phyloP scores from a whole-genome alignment of 495 filamentous ascomycete species.

The Darksidea phi region DNA sequence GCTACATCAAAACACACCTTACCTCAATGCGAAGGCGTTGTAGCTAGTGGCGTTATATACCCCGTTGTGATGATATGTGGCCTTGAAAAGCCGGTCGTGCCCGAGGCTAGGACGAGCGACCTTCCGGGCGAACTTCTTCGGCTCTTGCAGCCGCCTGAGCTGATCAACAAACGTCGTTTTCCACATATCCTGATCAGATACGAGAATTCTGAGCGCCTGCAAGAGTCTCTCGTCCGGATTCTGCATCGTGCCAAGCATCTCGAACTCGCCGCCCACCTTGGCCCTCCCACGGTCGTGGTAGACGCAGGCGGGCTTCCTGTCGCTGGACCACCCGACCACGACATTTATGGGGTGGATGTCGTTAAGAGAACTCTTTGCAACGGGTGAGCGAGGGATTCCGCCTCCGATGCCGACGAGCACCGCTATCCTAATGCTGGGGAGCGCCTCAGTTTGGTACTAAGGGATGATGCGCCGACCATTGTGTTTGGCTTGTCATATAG shows the following conservation, averaged over 20 bases:
- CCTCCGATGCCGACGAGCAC: too few species aligned
- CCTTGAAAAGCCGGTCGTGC: too few species aligned
- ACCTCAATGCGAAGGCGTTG: too few species aligned
- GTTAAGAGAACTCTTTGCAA: slow-evolving; percentile 2
- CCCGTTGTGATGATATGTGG: too few species aligned
- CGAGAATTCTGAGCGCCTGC: slow-evolving; percentile 8
- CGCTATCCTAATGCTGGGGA: too few species aligned
- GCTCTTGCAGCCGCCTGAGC: slow-evolving; percentile 2
- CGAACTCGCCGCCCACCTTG: slow-evolving; percentile 9
- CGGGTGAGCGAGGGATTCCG: neutral
- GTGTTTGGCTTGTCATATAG: too few species aligned
- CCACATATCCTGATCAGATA: neutral
- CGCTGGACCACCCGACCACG: slow-evolving; percentile 13
- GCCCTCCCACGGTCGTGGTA: slow-evolving; percentile 15
- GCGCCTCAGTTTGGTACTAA: too few species aligned
- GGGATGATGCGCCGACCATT: too few species aligned
- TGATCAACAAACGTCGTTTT: slow-evolving; percentile 4
- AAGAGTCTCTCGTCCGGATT: slow-evolving; percentile 6
- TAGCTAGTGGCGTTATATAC: too few species aligned
- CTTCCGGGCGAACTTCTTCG: neutral
- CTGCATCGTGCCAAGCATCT: slow-evolving; percentile 14
- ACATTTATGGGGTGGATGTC: slow-evolving; percentile 16
- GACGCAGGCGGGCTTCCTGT: slow-evolving; percentile 10
- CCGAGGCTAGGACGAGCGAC: too few species aligned
- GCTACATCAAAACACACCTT: too few species aligned